Percentiles rank a stretch among this genome's conserved stretches.
phyloP scores from a whole-genome alignment of 2,329 filamentous ascomycete species.

The Rutstroemia sydowiana region DNA sequence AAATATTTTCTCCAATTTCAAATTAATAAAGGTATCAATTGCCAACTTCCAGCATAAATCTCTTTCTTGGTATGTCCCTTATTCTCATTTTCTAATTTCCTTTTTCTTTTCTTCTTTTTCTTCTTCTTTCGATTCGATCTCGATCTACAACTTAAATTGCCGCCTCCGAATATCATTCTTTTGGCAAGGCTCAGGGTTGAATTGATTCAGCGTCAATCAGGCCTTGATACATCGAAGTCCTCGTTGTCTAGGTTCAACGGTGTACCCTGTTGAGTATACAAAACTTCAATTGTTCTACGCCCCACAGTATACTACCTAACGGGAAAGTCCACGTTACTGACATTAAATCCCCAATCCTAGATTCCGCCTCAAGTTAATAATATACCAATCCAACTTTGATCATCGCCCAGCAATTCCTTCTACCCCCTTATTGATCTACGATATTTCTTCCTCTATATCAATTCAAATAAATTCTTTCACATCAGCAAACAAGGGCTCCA shows the following conservation, averaged over 20 bases:
- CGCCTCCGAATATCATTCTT: background rate
- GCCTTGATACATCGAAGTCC: slow-evolving; percentile 3
- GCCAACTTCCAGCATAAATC: slow-evolving; percentile 2
- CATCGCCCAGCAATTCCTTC: background rate
- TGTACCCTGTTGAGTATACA: slow-evolving; percentile 1
- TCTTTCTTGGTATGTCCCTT: slow-evolving; percentile 14
- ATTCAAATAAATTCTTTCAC: slow-evolving; percentile 1
- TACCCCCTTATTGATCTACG: slow-evolving; percentile 13
- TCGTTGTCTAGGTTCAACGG: slow-evolving; percentile 4
- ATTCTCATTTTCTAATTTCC: slow-evolving; percentile 7
- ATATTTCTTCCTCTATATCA: slow-evolving; percentile 10
- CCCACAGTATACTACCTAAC: slow-evolving; percentile 4
- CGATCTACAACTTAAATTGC: background rate
- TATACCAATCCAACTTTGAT: slow-evolving; percentile 6
- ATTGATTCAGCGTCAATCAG: slow-evolving; percentile 4
- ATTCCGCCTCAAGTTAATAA: slow-evolving; percentile 11
- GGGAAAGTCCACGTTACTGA: slow-evolving; percentile 10
- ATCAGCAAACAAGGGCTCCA: slow-evolving; percentile 1
- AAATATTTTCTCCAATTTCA: background rate
- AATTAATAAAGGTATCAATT: slow-evolving; percentile 3
- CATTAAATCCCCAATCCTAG: slow-evolving; percentile 10
- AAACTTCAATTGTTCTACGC: background rate
- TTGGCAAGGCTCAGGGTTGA: slow-evolving; percentile 3
- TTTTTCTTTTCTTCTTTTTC: background rate
- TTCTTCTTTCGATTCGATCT: background rate